Conservation (phyloP, 176 grass and related monocot species). For the Miscanthus lutarioriparius region DNA sequence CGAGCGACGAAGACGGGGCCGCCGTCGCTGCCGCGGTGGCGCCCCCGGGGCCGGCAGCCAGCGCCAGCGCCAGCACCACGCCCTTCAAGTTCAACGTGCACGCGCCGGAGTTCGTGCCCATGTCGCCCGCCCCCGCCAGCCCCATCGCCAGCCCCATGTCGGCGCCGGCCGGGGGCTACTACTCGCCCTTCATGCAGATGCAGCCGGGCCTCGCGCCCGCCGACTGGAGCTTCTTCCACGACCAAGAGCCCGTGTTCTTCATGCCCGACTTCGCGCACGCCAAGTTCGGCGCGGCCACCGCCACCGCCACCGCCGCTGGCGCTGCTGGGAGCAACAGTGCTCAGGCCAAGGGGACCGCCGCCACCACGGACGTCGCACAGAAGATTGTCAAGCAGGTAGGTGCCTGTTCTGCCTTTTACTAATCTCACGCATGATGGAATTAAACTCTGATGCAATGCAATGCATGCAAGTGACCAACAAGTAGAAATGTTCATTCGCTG, state of each 20-base stretch:
- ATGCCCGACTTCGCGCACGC: slow-evolving; percentile 55
- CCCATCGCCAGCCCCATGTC: slow-evolving; percentile 32
- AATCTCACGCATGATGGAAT: too few species aligned
- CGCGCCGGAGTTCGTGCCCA: slow-evolving; percentile 76
- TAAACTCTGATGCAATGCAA: neutral
- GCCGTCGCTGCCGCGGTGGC: neutral
- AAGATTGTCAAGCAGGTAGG: slow-evolving; percentile 78
- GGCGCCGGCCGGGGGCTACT: slow-evolving; percentile 38
- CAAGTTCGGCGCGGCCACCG: slow-evolving; percentile 37
- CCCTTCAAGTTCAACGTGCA: slow-evolving; percentile 67
- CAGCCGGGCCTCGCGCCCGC: slow-evolving; percentile 11
- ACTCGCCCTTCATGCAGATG: slow-evolving; percentile 66
- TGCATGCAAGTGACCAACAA: neutral
- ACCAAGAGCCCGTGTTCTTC: slow-evolving; percentile 66
- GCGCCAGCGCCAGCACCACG: neutral
- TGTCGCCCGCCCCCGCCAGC: slow-evolving; percentile 35
- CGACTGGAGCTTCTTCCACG: slow-evolving; percentile 68
- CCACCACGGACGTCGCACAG: slow-evolving; percentile 44
- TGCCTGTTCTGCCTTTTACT: too few species aligned
- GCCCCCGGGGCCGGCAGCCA: neutral
- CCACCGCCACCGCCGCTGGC: neutral
- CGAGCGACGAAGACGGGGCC: neutral
- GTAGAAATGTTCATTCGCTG: too few species aligned
- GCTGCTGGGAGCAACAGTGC: slow-evolving; percentile 28
- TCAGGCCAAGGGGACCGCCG: slow-evolving; percentile 23